Conservation (phyloP, 2,329 filamentous ascomycete genomes). For the Thielaviopsis punctulata region DNA sequence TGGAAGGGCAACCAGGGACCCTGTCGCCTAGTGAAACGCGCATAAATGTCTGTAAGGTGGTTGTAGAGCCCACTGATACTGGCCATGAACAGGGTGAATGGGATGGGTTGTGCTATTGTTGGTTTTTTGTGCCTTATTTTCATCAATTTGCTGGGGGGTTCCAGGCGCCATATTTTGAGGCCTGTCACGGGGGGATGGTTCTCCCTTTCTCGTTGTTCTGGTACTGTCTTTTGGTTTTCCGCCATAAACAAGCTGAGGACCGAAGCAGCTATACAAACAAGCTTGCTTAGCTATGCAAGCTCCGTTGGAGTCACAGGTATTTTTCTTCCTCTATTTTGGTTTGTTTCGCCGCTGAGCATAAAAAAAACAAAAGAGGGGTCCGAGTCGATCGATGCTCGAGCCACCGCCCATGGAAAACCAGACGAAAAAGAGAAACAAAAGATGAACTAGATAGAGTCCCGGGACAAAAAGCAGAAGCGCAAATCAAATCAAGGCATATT, state of each 20-base stretch:
- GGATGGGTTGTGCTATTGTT: too few species aligned
- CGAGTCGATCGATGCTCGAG: too few species aligned
- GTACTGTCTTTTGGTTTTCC: not conserved
- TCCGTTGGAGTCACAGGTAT: too few species aligned
- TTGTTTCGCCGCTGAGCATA: too few species aligned
- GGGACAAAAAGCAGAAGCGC: too few species aligned
- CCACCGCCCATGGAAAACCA: not conserved
- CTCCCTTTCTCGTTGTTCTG: not conserved
- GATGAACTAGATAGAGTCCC: too few species aligned
- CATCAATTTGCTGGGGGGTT: not conserved
- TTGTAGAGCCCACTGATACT: not conserved
- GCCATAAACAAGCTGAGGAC: too few species aligned
- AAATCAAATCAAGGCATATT: too few species aligned
- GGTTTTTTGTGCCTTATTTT: not conserved
- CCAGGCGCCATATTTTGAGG: not conserved
- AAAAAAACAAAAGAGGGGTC: too few species aligned
- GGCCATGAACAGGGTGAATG: not conserved
- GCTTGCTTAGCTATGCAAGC: too few species aligned
- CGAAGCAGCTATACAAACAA: too few species aligned
- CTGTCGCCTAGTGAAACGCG: conserved; percentile 5
- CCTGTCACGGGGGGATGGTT: not conserved
- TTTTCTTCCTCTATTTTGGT: too few species aligned
- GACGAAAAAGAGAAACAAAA: not conserved
- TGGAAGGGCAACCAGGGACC: not conserved
- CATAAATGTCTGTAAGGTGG: not conserved